These are phyloP conservation scores for Naegleria lovaniensis DNA, from an alignment of 208 protist genomes.

Conservation along the genomic window DNA sequence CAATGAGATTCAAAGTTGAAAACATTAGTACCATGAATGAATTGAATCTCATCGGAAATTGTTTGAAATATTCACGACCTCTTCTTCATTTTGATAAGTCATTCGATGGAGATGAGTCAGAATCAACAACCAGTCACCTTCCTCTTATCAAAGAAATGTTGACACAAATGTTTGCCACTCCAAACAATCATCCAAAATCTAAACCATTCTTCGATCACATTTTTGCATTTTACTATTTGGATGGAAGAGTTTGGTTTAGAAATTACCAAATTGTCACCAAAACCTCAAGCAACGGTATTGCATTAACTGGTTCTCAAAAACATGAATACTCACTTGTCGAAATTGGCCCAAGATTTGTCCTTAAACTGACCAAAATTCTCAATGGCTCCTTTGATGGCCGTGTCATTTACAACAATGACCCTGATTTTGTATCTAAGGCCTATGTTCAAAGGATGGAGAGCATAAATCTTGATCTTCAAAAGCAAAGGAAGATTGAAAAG, in stretches of 20 bases:
- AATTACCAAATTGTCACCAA: constrained; percentile 82
- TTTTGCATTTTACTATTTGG: constrained; percentile 88
- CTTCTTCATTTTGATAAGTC: constrained; percentile 91
- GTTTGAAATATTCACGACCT: constrained; percentile 90
- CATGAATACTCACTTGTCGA: constrained; percentile 67
- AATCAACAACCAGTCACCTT: constrained; percentile 60
- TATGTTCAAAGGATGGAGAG: constrained; percentile 22
- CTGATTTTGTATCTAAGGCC: constrained; percentile 56
- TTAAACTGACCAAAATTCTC: constrained; percentile 85
- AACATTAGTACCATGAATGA: constrained; percentile 95
- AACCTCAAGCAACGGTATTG: neutral
- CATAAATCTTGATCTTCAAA: neutral
- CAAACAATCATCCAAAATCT: constrained; percentile 87
- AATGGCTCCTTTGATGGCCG: constrained; percentile 83
- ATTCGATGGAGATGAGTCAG: constrained; percentile 68
- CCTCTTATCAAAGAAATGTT: constrained; percentile 90
- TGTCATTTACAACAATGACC: constrained; percentile 81
- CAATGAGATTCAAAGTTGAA: constrained; percentile 82
- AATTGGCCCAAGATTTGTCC: constrained; percentile 92
- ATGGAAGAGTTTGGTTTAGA: constrained; percentile 94
- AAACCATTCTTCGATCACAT: constrained; percentile 98
- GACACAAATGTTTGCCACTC: constrained; percentile 87
- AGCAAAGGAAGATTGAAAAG: neutral
- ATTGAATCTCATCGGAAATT: constrained; percentile 96
- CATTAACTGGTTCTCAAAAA: constrained; percentile 33